These are phyloP conservation scores for Zarea fungicola DNA, from an alignment of 2,329 filamentous ascomycete species.

Conservation along the genomic window DNA sequence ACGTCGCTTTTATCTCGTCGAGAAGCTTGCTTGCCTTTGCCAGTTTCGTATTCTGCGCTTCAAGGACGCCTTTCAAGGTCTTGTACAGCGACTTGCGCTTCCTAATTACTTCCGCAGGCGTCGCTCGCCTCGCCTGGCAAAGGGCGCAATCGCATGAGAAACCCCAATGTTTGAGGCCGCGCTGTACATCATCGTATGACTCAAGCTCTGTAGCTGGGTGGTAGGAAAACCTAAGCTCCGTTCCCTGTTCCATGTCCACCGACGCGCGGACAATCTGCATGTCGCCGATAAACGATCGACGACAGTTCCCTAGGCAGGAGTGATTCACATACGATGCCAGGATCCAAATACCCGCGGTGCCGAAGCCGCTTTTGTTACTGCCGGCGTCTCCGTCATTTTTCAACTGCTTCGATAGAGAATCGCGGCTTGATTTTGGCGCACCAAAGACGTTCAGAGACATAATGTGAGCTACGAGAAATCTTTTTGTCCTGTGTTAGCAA, in stretches of 20 bases:
- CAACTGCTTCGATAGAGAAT: background rate
- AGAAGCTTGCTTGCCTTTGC: background rate
- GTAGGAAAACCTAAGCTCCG: constrained; percentile 43
- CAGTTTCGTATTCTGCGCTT: background rate
- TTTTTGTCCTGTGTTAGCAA: background rate
- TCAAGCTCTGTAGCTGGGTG: constrained; percentile 16
- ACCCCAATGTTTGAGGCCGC: constrained; percentile 30
- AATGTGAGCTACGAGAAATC: background rate
- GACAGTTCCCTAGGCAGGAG: constrained; percentile 42
- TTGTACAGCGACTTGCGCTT: constrained; percentile 15
- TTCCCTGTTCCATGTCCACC: constrained; percentile 33
- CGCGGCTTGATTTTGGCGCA: background rate
- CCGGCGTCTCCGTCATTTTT: background rate
- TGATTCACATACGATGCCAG: constrained; percentile 49
- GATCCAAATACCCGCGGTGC: constrained; percentile 41
- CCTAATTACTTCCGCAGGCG: constrained; percentile 11
- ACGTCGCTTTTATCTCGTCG: background rate
- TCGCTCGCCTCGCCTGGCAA: constrained; percentile 27
- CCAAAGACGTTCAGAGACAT: background rate
- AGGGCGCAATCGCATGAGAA: constrained; percentile 38
- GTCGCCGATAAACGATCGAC: constrained; percentile 48
- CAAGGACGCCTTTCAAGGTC: background rate
- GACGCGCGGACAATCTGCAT: constrained; percentile 46
- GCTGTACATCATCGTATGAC: constrained; percentile 26
- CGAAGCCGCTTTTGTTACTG: background rate